phyloP scores from a whole-genome alignment of 2,329 filamentous ascomycete species.

The Alternaria rosae region DNA sequence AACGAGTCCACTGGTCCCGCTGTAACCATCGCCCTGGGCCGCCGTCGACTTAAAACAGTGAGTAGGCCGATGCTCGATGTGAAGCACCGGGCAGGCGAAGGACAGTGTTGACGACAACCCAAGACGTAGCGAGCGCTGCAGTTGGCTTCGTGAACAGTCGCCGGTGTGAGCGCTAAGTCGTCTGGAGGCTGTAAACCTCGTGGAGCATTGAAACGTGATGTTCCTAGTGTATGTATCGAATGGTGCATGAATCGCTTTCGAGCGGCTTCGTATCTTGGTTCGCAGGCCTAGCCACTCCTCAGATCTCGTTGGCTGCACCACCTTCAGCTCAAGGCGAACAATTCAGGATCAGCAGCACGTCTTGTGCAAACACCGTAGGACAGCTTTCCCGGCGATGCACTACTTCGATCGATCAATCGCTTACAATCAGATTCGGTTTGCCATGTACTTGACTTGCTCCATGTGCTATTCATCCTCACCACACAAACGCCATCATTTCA shows the following conservation, averaged over 20 bases:
- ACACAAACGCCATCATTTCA: conserved; percentile 39
- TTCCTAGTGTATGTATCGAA: conserved; percentile 28
- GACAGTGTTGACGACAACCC: conserved; percentile 37
- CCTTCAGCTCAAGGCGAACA: conserved; percentile 28
- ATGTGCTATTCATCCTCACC: conserved; percentile 39
- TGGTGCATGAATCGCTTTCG: conserved; percentile 35
- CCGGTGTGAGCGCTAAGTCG: conserved; percentile 44
- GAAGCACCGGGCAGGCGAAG: conserved; percentile 38
- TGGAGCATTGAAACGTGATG: conserved; percentile 35
- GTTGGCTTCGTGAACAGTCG: conserved; percentile 40
- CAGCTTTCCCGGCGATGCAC: conserved; percentile 27
- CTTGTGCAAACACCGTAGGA: not conserved
- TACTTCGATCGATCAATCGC: conserved; percentile 34
- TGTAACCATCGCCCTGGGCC: conserved; percentile 38
- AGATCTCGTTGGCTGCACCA: conserved; percentile 36
- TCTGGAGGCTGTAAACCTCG: conserved; percentile 37
- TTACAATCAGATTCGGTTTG: conserved; percentile 33
- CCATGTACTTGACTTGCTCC: conserved; percentile 23
- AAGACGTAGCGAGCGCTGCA: conserved; percentile 31
- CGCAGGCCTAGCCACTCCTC: conserved; percentile 23
- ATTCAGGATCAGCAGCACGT: conserved; percentile 32
- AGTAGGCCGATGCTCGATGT: conserved; percentile 37
- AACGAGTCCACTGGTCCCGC: conserved; percentile 32
- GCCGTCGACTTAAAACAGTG: conserved; percentile 41
- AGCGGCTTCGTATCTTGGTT: conserved; percentile 26